Conservation (phyloP, 2,329 filamentous ascomycete genomes). For the Teratosphaeria nubilosa region DNA sequence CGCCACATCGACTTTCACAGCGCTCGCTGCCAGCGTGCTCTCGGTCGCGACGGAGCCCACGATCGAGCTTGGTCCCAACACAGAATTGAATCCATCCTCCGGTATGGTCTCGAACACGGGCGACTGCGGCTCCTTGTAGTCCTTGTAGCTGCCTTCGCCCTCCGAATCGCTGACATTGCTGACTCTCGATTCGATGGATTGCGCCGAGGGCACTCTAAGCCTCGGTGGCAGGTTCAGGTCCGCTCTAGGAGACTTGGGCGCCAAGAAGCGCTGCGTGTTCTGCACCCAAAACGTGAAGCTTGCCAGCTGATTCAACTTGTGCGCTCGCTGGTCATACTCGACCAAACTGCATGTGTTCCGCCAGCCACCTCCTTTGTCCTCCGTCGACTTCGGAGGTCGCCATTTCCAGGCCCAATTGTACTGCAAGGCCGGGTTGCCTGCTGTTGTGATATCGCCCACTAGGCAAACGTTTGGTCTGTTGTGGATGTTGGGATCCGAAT, state of each 20-base stretch:
- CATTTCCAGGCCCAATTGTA: slow-evolving; percentile 98
- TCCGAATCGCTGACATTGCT: slow-evolving; percentile 61
- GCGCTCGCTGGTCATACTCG: slow-evolving; percentile 89
- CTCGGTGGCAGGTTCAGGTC: slow-evolving; percentile 41
- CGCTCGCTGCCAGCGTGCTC: not conserved
- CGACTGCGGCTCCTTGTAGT: slow-evolving; percentile 36
- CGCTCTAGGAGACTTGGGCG: slow-evolving; percentile 54
- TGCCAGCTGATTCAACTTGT: slow-evolving; percentile 76
- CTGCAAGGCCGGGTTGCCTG: slow-evolving; percentile 69
- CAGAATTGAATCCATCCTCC: slow-evolving; percentile 36
- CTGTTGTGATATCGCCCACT: slow-evolving; percentile 83
- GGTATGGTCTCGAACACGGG: slow-evolving; percentile 39
- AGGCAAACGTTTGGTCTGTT: slow-evolving; percentile 94
- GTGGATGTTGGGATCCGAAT: slow-evolving; percentile 92
- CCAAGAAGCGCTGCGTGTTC: slow-evolving; percentile 37
- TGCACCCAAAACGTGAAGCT: slow-evolving; percentile 95
- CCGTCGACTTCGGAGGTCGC: slow-evolving; percentile 72
- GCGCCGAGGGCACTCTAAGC: slow-evolving; percentile 72
- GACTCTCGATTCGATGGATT: slow-evolving; percentile 74
- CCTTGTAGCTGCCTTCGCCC: slow-evolving; percentile 31
- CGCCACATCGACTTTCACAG: slow-evolving; percentile 75
- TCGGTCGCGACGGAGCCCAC: slow-evolving; percentile 23
- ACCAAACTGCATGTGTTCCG: slow-evolving; percentile 94
- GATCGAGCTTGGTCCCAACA: slow-evolving; percentile 31
- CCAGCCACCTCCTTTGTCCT: slow-evolving; percentile 87